Evolutionary conservation across 306 rosid species (phyloP).

Genomic region (Urtica urens): DNA sequence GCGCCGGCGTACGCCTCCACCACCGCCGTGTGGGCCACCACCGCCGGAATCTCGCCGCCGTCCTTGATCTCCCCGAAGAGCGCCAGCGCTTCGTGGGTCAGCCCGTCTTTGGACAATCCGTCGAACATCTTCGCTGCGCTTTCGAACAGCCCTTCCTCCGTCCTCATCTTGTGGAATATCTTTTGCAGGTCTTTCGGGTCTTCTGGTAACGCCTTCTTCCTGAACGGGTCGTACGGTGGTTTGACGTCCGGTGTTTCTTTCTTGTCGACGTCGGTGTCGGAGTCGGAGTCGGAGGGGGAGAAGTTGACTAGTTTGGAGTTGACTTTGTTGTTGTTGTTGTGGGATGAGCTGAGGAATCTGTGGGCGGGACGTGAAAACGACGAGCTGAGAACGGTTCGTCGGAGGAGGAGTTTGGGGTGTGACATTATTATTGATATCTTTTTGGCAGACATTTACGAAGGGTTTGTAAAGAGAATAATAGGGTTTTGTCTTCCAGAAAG

Average conservation of each 20-base stretch:
- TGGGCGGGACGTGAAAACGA: background rate
- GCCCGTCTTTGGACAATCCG: conserved; percentile 69
- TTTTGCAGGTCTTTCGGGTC: conserved; percentile 66
- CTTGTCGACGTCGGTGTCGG: conserved; percentile 3
- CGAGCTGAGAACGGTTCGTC: background rate
- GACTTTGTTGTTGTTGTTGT: conserved; percentile 11
- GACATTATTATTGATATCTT: background rate
- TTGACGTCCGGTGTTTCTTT: background rate
- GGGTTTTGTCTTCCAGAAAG: background rate
- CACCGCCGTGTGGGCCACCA: conserved; percentile 64
- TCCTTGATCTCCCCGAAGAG: conserved; percentile 67
- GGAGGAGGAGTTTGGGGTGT: background rate
- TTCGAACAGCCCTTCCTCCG: conserved; percentile 42
- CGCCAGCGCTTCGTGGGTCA: conserved; percentile 61
- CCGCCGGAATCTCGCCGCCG: conserved; percentile 64
- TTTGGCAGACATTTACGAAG: conserved; percentile 9
- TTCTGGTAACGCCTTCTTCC: conserved; percentile 40
- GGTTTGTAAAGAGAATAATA: no score
- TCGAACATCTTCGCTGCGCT: conserved; percentile 87
- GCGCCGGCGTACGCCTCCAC: conserved; percentile 62
- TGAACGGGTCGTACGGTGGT: conserved; percentile 47
- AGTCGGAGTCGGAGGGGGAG: conserved; percentile 26
- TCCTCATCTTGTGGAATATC: conserved; percentile 52
- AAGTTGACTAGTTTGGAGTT: conserved; percentile 30
- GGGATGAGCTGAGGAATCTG: conserved; percentile 11